These are phyloP conservation scores for Cystofilobasidium macerans DNA, from an alignment of 768 basidiomycete genomes.

Conservation along the genomic window DNA sequence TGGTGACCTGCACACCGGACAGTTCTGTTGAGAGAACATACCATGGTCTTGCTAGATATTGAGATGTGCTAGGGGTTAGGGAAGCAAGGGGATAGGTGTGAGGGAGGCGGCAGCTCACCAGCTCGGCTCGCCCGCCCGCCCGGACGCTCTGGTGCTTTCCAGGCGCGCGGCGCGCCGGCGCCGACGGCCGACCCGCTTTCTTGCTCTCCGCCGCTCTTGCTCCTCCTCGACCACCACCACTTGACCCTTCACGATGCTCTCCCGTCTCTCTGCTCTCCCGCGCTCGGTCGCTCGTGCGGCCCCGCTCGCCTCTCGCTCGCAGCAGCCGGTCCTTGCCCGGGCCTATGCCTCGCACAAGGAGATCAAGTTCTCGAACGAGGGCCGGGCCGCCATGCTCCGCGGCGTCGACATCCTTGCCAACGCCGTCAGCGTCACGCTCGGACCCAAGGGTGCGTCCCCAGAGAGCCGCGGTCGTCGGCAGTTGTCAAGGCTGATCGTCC, in stretches of 20 bases:
- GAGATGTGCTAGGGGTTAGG: too few species aligned
- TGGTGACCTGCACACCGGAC: too few species aligned
- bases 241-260: not conserved
- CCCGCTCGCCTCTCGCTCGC: not conserved
- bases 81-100: too few species aligned
- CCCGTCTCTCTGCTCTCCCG: slow-evolving; percentile 19
- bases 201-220: not conserved
- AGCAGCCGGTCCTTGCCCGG: slow-evolving; percentile 19
- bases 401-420: slow-evolving; percentile 96
- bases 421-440: slow-evolving; percentile 90
- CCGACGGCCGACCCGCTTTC: not conserved
- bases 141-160: too few species aligned
- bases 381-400: slow-evolving; percentile 80
- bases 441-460: slow-evolving; percentile 65
- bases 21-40: too few species aligned
- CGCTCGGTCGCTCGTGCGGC: slow-evolving; percentile 7
- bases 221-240: not conserved
- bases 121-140: too few species aligned
- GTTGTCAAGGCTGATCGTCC: not conserved
- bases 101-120: too few species aligned
- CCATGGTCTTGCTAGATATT: too few species aligned
- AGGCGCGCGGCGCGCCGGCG: too few species aligned
- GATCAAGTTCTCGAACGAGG: slow-evolving; percentile 91
- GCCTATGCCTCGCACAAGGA: slow-evolving; percentile 61
- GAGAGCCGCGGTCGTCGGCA: slow-evolving; percentile 5